Conservation (phyloP, 371 early-diverging fungal species). For the Mucor mucedo region DNA sequence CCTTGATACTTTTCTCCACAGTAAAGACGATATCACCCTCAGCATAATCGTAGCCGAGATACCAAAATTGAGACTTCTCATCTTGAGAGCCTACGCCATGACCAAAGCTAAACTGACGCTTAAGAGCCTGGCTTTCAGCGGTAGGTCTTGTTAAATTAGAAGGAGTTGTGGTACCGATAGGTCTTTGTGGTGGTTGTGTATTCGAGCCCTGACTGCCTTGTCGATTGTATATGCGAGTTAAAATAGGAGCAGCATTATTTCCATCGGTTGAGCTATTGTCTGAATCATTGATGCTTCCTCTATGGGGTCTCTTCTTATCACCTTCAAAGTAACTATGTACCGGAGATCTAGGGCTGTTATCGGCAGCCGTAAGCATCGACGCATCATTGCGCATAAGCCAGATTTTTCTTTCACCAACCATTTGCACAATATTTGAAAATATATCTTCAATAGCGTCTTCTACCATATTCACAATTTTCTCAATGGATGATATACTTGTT, state of each 20-base stretch:
- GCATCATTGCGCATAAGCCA: constrained; percentile 38
- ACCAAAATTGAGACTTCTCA: constrained; percentile 34
- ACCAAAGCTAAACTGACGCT: constrained; percentile 30
- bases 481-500: constrained; percentile 39
- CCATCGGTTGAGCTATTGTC: constrained; percentile 6
- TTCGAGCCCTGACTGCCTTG: constrained; percentile 4
- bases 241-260: background rate
- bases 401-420: constrained; percentile 46
- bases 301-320: constrained; percentile 24
- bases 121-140: constrained; percentile 13
- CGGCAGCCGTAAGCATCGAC: background rate
- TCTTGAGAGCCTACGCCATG: constrained; percentile 18
- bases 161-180: constrained; percentile 12
- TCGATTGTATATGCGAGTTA: constrained; percentile 19
- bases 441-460: constrained; percentile 51
- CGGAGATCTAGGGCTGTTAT: constrained; percentile 17
- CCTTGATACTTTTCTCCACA: constrained; percentile 81
- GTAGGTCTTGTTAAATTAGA: constrained; percentile 12
- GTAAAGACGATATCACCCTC: constrained; percentile 79
- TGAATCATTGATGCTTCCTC: constrained; percentile 22
- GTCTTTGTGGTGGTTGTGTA: constrained; percentile 19
- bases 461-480: constrained; percentile 45
- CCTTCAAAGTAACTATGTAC: constrained; percentile 12
- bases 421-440: constrained; percentile 35
- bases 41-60: constrained; percentile 78